Percentiles rank a stretch among this genome's conserved stretches.
Evolutionary conservation across 768 basidiomycete genomes (phyloP).

Genomic region (Lactarius quietus): DNA sequence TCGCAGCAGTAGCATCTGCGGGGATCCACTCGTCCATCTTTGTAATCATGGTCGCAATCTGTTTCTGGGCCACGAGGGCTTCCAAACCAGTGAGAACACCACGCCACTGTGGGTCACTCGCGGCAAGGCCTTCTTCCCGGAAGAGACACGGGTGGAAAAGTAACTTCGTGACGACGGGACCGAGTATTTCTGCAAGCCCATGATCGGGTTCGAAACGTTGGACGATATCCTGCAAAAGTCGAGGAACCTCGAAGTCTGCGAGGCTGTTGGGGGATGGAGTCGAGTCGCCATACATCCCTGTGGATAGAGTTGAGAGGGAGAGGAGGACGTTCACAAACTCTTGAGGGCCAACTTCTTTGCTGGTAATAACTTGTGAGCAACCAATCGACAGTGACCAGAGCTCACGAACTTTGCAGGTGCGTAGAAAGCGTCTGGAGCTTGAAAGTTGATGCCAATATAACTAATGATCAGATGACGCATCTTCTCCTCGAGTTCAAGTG

Average conservation of each 20-base stretch:
- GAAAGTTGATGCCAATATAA: conserved; percentile 83
- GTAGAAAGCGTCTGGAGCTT: conserved; percentile 94
- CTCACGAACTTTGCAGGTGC: conserved; percentile 68
- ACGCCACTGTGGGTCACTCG: conserved; percentile 81
- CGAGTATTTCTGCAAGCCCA: conserved; percentile 77
- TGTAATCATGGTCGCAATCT: conserved; percentile 78
- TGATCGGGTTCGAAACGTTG: conserved; percentile 75
- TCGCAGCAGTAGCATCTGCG: conserved; percentile 48
- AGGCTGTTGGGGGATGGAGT: conserved; percentile 49
- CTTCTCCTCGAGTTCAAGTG: conserved; percentile 64
- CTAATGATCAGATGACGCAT: conserved; percentile 80
- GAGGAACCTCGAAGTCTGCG: conserved; percentile 63
- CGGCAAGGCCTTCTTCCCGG: conserved; percentile 64
- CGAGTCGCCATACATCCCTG: conserved; percentile 55
- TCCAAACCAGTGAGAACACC: conserved; percentile 78
- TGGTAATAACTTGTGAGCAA: conserved; percentile 30
- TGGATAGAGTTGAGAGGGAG: conserved; percentile 62
- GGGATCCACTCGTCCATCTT: conserved; percentile 74
- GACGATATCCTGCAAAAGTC: conserved; percentile 81
- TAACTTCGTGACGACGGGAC: conserved; percentile 59
- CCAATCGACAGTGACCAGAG: background rate
- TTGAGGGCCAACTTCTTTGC: conserved; percentile 66
- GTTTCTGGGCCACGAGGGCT: conserved; percentile 74
- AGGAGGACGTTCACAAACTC: conserved; percentile 85
- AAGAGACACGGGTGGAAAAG: conserved; percentile 63